Evolutionary conservation across 176 grass and related monocot genomes (phyloP).

Genomic region (Aegilops bicornis): DNA sequence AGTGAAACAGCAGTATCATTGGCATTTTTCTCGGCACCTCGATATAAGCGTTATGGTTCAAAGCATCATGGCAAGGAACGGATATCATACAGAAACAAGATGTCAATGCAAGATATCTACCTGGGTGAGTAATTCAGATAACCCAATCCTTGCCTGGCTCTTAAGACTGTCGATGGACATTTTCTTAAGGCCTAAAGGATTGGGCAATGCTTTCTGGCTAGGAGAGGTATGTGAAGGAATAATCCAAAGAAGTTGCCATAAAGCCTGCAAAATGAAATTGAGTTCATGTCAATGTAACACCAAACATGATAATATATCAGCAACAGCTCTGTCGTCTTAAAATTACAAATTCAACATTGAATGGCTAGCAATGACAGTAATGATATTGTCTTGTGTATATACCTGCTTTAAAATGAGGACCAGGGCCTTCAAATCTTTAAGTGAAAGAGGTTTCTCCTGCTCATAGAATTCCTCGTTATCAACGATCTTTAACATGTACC

Average conservation of each 20-base stretch:
- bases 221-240: conserved; percentile 61
- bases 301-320: not conserved
- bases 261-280: conserved; percentile 55
- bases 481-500: conserved; percentile 93
- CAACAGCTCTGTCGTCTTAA: conserved; percentile 22
- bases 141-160: conserved; percentile 58
- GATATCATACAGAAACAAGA: not conserved
- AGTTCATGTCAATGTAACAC: not conserved
- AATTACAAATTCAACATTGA: not conserved
- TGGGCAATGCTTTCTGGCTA: conserved; percentile 47
- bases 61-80: not conserved
- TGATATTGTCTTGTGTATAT: conserved; percentile 6
- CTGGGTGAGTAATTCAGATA: conserved; percentile 88
- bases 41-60: not conserved
- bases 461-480: conserved; percentile 98
- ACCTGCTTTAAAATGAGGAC: conserved; percentile 98
- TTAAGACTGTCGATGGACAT: conserved; percentile 87
- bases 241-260: conserved; percentile 98
- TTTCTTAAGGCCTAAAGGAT: conserved; percentile 69
- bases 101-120: conserved; percentile 39
- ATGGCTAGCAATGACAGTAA: not conserved
- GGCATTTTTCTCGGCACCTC: not conserved
- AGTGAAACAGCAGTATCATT: not conserved
- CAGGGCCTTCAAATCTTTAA: conserved; percentile 80
- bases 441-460: conserved; percentile 87